These are phyloP conservation scores for Perilla frutescens DNA, from an alignment of 257 asterid genomes.

Conservation along the genomic window DNA sequence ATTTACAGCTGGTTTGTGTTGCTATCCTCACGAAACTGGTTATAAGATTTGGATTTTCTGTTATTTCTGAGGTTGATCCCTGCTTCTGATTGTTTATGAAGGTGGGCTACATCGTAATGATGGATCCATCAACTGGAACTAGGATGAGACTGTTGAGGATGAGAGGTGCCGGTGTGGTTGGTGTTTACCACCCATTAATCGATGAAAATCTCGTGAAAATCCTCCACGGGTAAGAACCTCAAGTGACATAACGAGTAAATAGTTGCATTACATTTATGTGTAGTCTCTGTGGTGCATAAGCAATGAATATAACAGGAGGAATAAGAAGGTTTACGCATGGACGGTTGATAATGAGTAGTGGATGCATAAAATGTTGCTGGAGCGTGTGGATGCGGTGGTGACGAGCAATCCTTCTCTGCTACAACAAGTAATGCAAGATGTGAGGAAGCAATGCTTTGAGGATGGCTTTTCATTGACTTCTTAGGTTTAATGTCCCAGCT, in stretches of 20 bases:
- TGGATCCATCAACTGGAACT: slow-evolving; percentile 64
- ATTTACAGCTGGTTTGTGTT: not conserved
- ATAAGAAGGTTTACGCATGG: slow-evolving; percentile 91
- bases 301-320: slow-evolving; percentile 56
- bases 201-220: slow-evolving; percentile 73
- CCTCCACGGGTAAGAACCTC: slow-evolving; percentile 66
- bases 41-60: not conserved
- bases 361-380: slow-evolving; percentile 72
- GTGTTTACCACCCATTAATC: slow-evolving; percentile 87
- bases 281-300: not conserved
- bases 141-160: slow-evolving; percentile 72
- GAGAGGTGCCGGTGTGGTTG: slow-evolving; percentile 84
- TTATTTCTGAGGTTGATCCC: slow-evolving; percentile 16
- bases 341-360: slow-evolving; percentile 80
- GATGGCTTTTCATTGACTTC: slow-evolving; percentile 63
- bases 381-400: slow-evolving; percentile 80
- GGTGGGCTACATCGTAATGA: slow-evolving; percentile 97
- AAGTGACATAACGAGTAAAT: not conserved
- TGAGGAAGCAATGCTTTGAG: slow-evolving; percentile 62
- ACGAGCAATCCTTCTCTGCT: slow-evolving; percentile 81
- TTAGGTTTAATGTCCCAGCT: not conserved
- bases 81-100: slow-evolving; percentile 42
- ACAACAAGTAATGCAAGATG: slow-evolving; percentile 73
- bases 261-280: not conserved
- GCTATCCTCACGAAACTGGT: not conserved